Percentiles rank a stretch among this genome's conserved stretches.
Conservation (phyloP, 257 asterid species). For the Ilex asprella region DNA sequence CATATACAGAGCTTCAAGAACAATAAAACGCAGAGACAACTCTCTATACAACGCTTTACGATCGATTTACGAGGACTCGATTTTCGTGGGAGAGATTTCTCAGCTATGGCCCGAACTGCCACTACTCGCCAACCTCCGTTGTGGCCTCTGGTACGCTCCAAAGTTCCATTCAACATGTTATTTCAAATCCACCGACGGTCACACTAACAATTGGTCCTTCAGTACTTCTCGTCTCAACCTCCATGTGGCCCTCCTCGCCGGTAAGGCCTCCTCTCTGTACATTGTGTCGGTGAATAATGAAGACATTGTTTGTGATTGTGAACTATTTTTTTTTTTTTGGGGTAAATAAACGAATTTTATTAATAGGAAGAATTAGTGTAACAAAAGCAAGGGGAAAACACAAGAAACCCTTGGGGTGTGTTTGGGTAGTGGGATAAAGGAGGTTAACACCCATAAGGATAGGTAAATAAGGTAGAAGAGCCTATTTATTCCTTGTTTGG, state of each 20-base stretch:
- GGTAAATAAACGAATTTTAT: no score
- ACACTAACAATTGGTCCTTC: constrained; percentile 82
- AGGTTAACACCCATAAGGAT: no score
- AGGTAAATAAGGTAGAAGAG: no score
- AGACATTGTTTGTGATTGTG: no score
- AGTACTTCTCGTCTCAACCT: constrained; percentile 86
- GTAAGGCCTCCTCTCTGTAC: constrained; percentile 17
- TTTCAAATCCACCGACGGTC: constrained; percentile 98
- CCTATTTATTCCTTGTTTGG: no score
- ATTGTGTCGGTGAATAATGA: no score
- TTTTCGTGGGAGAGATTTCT: constrained; percentile 80
- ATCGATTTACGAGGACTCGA: constrained; percentile 87
- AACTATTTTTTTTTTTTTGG: no score
- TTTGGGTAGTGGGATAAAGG: no score
- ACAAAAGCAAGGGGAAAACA: no score
- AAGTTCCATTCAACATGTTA: constrained; percentile 63
- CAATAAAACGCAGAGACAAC: constrained; percentile 65
- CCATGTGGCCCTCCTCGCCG: constrained; percentile 81
- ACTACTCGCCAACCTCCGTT: constrained; percentile 83
- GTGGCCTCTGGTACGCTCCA: constrained; percentile 87
- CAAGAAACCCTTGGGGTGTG: no score
- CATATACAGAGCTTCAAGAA: constrained; percentile 66
- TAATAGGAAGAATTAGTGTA: no score
- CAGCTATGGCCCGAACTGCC: constrained; percentile 94
- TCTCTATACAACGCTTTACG: constrained; percentile 76